Percentiles rank a stretch among this genome's conserved stretches.
These are phyloP conservation scores for Pulicaria dysenterica DNA, from an alignment of 129 eudicot species.

Conservation along the genomic window DNA sequence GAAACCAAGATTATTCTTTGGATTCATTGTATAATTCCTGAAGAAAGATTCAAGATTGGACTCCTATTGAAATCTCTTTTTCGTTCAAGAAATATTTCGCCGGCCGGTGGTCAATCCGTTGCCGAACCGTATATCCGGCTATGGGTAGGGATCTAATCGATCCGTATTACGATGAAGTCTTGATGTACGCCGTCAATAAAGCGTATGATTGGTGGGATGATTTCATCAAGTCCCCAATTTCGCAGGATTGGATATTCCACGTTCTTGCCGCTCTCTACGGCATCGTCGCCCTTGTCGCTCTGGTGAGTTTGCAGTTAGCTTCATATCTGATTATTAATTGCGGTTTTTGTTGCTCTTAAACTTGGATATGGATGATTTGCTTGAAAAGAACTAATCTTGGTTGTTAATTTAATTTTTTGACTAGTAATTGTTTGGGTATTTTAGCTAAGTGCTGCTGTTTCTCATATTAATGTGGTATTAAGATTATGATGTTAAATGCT, in stretches of 20 bases:
- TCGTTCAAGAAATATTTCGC: constrained; percentile 13
- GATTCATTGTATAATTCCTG: neutral
- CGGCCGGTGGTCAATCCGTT: constrained; percentile 30
- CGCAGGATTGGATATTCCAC: constrained; percentile 71
- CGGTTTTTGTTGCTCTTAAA: neutral
- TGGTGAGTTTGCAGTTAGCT: constrained; percentile 39
- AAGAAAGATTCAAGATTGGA: constrained; percentile 7
- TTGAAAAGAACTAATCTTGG: neutral
- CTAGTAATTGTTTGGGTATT: constrained; percentile 6
- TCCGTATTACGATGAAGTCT: constrained; percentile 36
- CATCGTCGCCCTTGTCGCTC: constrained; percentile 66
- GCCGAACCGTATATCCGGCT: constrained; percentile 34
- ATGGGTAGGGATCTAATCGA: constrained; percentile 50
- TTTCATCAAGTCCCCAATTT: constrained; percentile 46
- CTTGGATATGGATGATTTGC: constrained; percentile 7
- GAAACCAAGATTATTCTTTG: constrained; percentile 3
- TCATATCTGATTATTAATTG: neutral
- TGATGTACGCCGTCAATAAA: constrained; percentile 42
- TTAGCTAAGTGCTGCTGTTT: neutral
- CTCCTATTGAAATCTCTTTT: neutral
- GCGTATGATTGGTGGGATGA: constrained; percentile 73
- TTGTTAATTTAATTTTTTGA: neutral
- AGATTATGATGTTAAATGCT: neutral
- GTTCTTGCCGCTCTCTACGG: constrained; percentile 68
- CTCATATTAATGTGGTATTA: no score